Percentiles rank a stretch among this genome's conserved stretches.
These are phyloP conservation scores for Alternaria novae-zelandiae DNA, from an alignment of 2,329 filamentous ascomycete genomes.

Conservation along the genomic window DNA sequence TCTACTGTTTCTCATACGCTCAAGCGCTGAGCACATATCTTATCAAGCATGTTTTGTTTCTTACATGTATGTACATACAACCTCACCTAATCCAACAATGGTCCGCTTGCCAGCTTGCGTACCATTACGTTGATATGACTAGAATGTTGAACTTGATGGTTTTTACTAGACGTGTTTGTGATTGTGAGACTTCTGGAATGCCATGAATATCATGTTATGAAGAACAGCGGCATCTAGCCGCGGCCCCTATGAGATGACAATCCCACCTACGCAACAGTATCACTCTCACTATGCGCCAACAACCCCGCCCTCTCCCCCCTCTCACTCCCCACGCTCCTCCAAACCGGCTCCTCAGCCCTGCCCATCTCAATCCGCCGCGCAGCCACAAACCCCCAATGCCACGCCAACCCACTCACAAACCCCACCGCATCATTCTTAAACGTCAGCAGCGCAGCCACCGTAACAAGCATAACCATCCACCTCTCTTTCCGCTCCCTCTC, in stretches of 20 bases:
- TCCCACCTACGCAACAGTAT: conserved; percentile 15
- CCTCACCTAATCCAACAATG: background rate
- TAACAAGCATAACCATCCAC: conserved; percentile 91
- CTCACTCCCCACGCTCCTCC: conserved; percentile 28
- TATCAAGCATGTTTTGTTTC: background rate
- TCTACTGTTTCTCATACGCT: conserved; percentile 5
- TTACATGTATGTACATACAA: conserved; percentile 5
- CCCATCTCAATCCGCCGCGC: conserved; percentile 31
- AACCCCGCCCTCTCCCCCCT: conserved; percentile 30
- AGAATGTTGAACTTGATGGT: background rate
- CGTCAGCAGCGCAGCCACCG: conserved; percentile 78
- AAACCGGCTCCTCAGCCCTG: conserved; percentile 26
- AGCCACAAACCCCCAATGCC: conserved; percentile 69
- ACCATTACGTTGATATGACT: conserved; percentile 1
- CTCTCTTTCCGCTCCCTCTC: conserved; percentile 75
- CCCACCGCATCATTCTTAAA: conserved; percentile 92
- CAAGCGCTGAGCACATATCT: conserved; percentile 10
- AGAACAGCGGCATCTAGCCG: background rate
- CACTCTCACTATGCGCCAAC: conserved; percentile 36
- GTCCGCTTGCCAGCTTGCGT: conserved; percentile 1
- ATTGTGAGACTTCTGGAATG: background rate
- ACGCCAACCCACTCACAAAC: conserved; percentile 81
- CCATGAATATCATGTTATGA: background rate
- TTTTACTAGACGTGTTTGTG: background rate
- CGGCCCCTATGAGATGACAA: background rate